Conservation (phyloP, 768 basidiomycete species). For the Mycena albidolilacea region DNA sequence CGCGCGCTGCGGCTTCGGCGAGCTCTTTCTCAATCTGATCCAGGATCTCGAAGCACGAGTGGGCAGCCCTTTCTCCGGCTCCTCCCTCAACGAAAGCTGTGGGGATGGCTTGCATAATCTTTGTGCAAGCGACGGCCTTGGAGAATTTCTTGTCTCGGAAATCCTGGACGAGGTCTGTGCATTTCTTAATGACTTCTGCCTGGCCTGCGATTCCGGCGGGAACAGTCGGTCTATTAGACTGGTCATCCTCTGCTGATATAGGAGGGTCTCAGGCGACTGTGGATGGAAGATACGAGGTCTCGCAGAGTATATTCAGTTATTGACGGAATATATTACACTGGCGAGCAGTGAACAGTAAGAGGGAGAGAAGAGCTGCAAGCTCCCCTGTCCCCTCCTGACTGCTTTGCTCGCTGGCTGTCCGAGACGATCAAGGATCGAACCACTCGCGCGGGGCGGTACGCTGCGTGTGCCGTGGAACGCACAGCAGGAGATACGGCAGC, state of each 20-base stretch:
- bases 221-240: not conserved
- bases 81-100: slow-evolving; percentile 3
- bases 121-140: not conserved
- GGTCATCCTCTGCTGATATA: not conserved
- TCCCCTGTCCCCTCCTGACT: too few relatives aligned
- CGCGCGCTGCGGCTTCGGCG: not conserved
- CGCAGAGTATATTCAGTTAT: too few relatives aligned
- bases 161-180: not conserved
- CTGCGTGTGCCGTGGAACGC: too few relatives aligned
- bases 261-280: not conserved
- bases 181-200: not conserved
- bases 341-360: too few relatives aligned
- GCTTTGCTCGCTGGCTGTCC: too few relatives aligned
- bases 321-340: too few relatives aligned
- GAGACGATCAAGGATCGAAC: too few relatives aligned
- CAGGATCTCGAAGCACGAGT: slow-evolving; percentile 3
- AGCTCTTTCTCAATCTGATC: slow-evolving; percentile 11
- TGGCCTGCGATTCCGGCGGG: not conserved
- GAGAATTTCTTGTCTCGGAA: not conserved
- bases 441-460: too few relatives aligned
- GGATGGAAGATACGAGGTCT: slow-evolving; percentile 10
- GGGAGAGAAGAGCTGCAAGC: too few relatives aligned
- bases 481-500: too few relatives aligned
- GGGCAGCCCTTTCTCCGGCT: not conserved
- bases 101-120: slow-evolving; percentile 8